These are phyloP conservation scores for Lachnellula willkommii DNA, from an alignment of 2,329 filamentous ascomycete genomes.

Conservation along the genomic window DNA sequence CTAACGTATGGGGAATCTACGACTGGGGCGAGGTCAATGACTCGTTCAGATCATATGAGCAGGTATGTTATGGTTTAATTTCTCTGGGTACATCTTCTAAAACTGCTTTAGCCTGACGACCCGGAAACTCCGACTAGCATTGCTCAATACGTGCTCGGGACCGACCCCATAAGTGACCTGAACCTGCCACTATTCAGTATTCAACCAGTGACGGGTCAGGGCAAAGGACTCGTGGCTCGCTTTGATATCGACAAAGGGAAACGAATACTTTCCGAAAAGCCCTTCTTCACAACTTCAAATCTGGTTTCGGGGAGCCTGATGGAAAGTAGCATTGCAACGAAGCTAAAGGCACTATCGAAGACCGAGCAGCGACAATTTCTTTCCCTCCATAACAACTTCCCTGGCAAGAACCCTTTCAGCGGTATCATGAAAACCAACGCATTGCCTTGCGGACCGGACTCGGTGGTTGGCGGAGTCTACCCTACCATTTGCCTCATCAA, in stretches of 20 bases:
- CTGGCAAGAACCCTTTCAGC: conserved; percentile 18
- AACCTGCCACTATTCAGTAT: conserved; percentile 5
- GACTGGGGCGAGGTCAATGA: conserved; percentile 22
- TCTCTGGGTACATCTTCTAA: neutral
- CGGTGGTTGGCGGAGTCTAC: conserved; percentile 22
- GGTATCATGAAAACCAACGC: conserved; percentile 27
- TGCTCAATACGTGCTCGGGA: conserved; percentile 1
- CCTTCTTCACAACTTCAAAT: conserved; percentile 31
- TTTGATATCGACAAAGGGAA: conserved; percentile 35
- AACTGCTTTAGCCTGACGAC: conserved; percentile 2
- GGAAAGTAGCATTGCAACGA: conserved; percentile 8
- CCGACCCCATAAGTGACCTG: conserved; percentile 4
- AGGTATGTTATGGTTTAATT: conserved; percentile 18
- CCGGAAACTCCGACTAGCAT: conserved; percentile 1
- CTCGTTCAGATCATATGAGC: conserved; percentile 25
- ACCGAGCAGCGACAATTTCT: conserved; percentile 16
- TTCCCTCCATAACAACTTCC: conserved; percentile 28
- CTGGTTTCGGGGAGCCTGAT: neutral
- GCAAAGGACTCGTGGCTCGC: conserved; percentile 36
- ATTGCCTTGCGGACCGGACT: conserved; percentile 24
- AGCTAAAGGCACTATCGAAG: conserved; percentile 9
- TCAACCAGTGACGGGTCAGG: conserved; percentile 31
- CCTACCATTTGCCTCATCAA: conserved; percentile 19
- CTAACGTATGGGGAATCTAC: conserved; percentile 14
- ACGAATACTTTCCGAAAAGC: conserved; percentile 36